Percentiles rank a stretch among this genome's conserved stretches.
These are phyloP conservation scores for Boletus rubroflammeus DNA, from an alignment of 768 basidiomycete species.

Conservation along the genomic window DNA sequence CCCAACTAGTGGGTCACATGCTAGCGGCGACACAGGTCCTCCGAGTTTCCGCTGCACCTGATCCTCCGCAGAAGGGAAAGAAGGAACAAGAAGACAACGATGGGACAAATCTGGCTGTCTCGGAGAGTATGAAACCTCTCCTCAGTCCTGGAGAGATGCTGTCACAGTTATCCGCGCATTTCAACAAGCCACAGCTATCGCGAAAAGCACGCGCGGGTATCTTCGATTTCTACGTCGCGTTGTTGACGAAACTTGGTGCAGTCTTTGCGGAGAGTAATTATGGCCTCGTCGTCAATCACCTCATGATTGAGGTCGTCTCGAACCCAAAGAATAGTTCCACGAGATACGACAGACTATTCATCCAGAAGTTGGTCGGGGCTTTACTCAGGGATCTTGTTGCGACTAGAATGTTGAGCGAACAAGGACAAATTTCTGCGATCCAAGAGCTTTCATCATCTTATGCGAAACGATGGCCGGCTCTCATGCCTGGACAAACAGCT, in stretches of 20 bases:
- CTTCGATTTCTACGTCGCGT: slow-evolving; percentile 81
- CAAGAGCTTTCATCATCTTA: slow-evolving; percentile 80
- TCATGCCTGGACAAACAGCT: slow-evolving; percentile 80
- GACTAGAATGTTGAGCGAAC: slow-evolving; percentile 85
- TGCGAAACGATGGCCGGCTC: slow-evolving; percentile 87
- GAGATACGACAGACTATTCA: slow-evolving; percentile 71
- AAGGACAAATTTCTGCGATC: slow-evolving; percentile 89
- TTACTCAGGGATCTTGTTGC: slow-evolving; percentile 85
- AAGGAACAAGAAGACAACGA: slow-evolving; percentile 64
- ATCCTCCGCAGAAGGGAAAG: slow-evolving; percentile 54
- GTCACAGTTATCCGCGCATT: slow-evolving; percentile 67
- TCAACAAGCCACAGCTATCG: slow-evolving; percentile 68
- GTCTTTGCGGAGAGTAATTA: slow-evolving; percentile 83
- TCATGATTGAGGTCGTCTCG: slow-evolving; percentile 74
- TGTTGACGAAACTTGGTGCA: slow-evolving; percentile 72
- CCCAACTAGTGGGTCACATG: slow-evolving; percentile 78
- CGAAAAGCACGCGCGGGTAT: slow-evolving; percentile 79
- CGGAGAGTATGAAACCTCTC: slow-evolving; percentile 63
- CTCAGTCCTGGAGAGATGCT: slow-evolving; percentile 80
- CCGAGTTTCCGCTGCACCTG: slow-evolving; percentile 43
- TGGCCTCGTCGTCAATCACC: slow-evolving; percentile 68
- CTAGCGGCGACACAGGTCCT: slow-evolving; percentile 81
- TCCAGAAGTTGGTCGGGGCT: slow-evolving; percentile 70
- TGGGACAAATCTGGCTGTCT: slow-evolving; percentile 41
- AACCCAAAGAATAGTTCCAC: slow-evolving; percentile 50